A percentile compares a stretch with the other conserved stretches of the same genome.
Evolutionary conservation across 805 yeast genomes (phyloP).

Genomic region (Yarrowia divulgata): DNA sequence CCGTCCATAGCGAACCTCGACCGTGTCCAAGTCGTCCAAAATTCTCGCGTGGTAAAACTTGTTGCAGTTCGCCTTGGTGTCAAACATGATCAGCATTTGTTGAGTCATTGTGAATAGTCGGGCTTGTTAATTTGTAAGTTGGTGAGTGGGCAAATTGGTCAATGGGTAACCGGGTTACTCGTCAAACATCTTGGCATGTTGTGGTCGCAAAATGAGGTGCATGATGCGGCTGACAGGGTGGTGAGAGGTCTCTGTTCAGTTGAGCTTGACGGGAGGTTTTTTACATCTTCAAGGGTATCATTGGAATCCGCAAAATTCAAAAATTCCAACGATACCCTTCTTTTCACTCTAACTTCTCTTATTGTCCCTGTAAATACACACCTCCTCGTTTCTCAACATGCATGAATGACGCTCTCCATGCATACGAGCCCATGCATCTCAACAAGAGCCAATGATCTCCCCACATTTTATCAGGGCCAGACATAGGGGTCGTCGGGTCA

Average conservation of each 20-base stretch:
- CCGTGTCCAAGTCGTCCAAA: constrained; percentile 57
- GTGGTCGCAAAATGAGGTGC: background rate
- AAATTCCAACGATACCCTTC: background rate
- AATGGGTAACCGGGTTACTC: too few relatives aligned
- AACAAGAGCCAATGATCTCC: too few relatives aligned
- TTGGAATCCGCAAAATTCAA: background rate
- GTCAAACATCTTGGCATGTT: constrained; percentile 28
- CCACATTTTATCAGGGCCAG: too few relatives aligned
- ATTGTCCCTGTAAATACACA: too few relatives aligned
- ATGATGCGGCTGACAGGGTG: constrained; percentile 23
- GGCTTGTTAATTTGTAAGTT: background rate
- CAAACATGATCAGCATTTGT: constrained; percentile 60
- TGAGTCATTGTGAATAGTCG: constrained; percentile 56
- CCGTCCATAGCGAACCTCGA: constrained; percentile 55
- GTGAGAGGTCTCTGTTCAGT: too few relatives aligned
- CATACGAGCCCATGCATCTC: too few relatives aligned
- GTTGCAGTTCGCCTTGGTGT: constrained; percentile 72
- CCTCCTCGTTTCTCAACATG: too few relatives aligned
- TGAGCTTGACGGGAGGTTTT: too few relatives aligned
- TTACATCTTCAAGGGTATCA: too few relatives aligned
- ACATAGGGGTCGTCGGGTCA: too few relatives aligned
- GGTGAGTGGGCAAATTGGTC: background rate
- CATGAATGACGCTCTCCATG: too few relatives aligned
- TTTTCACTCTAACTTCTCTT: too few relatives aligned
- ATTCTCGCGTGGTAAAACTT: constrained; percentile 62